Base-by-base conservation (phyloP, 768 basidiomycete species). In the Tylopilus subfusipes region DNA sequence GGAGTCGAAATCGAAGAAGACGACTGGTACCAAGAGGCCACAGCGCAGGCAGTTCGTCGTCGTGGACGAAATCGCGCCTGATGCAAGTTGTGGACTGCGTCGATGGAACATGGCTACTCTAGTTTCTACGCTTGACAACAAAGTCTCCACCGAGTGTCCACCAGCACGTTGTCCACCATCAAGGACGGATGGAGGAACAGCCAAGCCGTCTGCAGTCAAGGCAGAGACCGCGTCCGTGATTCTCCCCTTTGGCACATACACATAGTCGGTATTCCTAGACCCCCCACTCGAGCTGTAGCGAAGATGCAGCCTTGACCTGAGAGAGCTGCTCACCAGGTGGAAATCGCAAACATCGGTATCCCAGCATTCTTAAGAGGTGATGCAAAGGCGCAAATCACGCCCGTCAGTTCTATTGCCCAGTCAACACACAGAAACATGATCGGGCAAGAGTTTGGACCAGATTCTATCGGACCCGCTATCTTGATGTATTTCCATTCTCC, bases 401-500 rank as follows among this genome's bases (percentile, higher is more conserved):
- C 84, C 3, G 80, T 82, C 59, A 86, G 63, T 52, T 69, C 83
- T 85, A 54, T 52, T 34, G 45, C 27, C 27, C 50, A 22, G 46
- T 58, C 42, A 54, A 39, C 30, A 46, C 44, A 22, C 22, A 22
- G 46, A 7, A 30, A 21, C 16, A 30, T 21, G n/a, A 43, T 21
- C 1, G 52, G 50, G 29, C 21, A 13, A 53, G 25, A 22, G 44
- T 52, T 54, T 60, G 53, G 46, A 82, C 84, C 75, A 57, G 86
- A 85, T 57, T 83, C 81, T 82, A 87, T 82, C 3, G 83, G 84
- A 4, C 85, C 86, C 33, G 72, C 74, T 38, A 88, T 82, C 66
- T 81, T 82, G 55, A 86, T 81, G 62, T 81, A 81, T 60, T 68
- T 74, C 84, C 84, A 85, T 1, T 72, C 71, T 22, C 75, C 74